Base-by-base conservation (phyloP, 352 stramenopile species). In the Globisporangium perplexum region DNA sequence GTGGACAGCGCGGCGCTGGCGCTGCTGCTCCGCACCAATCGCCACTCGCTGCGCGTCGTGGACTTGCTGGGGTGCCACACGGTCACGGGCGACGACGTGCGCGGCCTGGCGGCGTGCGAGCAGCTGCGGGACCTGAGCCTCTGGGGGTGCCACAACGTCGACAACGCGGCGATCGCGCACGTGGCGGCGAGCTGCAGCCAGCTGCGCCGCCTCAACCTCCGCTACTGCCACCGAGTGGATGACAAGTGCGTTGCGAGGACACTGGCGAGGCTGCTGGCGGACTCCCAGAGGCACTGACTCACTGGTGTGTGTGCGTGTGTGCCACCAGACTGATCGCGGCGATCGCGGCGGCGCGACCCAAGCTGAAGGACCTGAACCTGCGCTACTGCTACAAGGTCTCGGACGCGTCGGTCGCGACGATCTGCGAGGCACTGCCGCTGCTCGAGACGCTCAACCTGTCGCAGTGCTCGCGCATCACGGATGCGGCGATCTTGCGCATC, bases 341-440 rank as follows among this genome's bases (percentile, higher is more conserved):
- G 20, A 76, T 95, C 52, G 80, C 70, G 3, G 20, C 44, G 4
- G 22, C 77, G 23, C 33, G 83, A 33, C 71, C 67, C 10, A 59
- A 71, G 41, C 69, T 95, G 7, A 77, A 75, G 45, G 66, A 88
- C 23, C 55, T 95, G 47, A 91, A 93, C 47, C 38, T 95, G 39
- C 82, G 82, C 44, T 95, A 95, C 63, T 93, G 82, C 69, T 93
- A 88, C 77, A 93, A 93, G 55, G 58, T 95, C 17, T 87, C 84
- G 31, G 84, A 95, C 51, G 69, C 66, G 12, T 74, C 65, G 20
- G 81, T 95, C 10, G 49, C 55, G 8, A 57, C 62, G 15, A 61
- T 95, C 31, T 92, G 82, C 48, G 61, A 77, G 18, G 63, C 55
- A 6, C 30, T 88, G 26, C 51, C 62, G 8, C 47, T 60, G 3